Conservation (phyloP, 2,329 filamentous ascomycete genomes). For the Aphanocladium album region DNA sequence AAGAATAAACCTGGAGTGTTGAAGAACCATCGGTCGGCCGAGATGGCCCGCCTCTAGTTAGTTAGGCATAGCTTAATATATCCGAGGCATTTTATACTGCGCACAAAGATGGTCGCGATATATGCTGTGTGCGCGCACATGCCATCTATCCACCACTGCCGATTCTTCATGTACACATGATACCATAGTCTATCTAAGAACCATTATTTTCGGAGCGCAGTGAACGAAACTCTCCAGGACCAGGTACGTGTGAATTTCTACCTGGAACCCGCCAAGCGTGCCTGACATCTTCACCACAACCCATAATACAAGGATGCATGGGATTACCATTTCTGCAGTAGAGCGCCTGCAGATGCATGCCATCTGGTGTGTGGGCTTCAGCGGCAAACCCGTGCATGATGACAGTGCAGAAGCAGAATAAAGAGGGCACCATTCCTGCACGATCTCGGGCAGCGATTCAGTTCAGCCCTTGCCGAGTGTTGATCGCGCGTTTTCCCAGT, state of each 20-base stretch:
- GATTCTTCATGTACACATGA: no score
- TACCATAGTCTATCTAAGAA: no score
- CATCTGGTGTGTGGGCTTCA: slow-evolving; percentile 2
- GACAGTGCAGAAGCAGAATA: background rate
- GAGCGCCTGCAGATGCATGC: background rate
- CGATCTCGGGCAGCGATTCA: slow-evolving; percentile 12
- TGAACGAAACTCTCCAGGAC: no score
- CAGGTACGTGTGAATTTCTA: no score
- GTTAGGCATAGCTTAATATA: background rate
- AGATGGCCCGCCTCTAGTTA: background rate
- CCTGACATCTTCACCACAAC: background rate
- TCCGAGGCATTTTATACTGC: background rate
- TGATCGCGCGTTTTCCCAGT: background rate
- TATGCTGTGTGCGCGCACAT: no score
- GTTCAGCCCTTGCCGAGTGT: background rate
- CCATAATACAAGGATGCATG: background rate
- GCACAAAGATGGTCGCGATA: background rate
- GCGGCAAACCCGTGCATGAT: background rate
- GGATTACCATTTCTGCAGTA: background rate
- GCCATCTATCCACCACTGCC: no score
- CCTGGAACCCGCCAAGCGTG: background rate
- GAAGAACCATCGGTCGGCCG: background rate
- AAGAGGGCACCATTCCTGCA: background rate
- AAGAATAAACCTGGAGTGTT: background rate
- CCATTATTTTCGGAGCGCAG: no score